A percentile compares a stretch with the other conserved stretches of the same genome.
phyloP scores from a whole-genome alignment of 1,284 basidiomycete species.

The Ceratobasidium papillatum region DNA sequence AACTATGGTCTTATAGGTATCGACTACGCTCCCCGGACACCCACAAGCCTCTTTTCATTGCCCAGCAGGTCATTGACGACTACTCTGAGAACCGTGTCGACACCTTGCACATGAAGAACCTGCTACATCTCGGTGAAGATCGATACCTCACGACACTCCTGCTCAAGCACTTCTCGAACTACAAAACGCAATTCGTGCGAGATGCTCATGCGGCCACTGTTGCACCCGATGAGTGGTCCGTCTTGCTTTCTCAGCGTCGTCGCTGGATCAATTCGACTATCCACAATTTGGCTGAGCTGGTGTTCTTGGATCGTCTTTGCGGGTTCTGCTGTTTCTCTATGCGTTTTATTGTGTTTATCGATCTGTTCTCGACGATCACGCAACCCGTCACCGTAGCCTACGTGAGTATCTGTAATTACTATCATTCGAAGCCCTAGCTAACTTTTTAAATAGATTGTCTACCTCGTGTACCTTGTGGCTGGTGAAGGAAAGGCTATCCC shows the following conservation, averaged over 20 bases:
- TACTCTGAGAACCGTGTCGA: constrained; percentile 97
- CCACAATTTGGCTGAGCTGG: constrained; percentile 93
- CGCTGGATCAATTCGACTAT: constrained; percentile 99
- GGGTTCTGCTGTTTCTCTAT: constrained; percentile 99
- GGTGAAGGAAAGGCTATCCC: constrained; percentile 73
- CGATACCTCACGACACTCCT: constrained; percentile 96
- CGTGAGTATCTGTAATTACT: constrained; percentile 61
- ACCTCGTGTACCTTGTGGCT: constrained; percentile 81
- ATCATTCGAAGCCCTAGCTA: neutral
- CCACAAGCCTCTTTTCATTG: constrained; percentile 87
- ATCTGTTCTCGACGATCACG: constrained; percentile 86
- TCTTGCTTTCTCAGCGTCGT: constrained; percentile 95
- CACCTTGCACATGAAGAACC: constrained; percentile 97
- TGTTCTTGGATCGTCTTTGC: constrained; percentile 92
- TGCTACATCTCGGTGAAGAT: constrained; percentile 97
- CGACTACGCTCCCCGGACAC: constrained; percentile 92
- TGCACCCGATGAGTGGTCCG: constrained; percentile 92
- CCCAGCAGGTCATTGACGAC: constrained; percentile 89
- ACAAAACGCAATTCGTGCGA: constrained; percentile 94
- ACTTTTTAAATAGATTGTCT: constrained; percentile 70
- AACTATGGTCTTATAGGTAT: constrained; percentile 56
- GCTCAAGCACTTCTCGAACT: constrained; percentile 90
- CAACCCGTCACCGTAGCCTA: constrained; percentile 95
- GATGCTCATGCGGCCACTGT: constrained; percentile 94
- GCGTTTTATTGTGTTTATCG: constrained; percentile 98